Conservation (phyloP, 192 early-diverging fungal species). For the Gonapodya prolifera region DNA sequence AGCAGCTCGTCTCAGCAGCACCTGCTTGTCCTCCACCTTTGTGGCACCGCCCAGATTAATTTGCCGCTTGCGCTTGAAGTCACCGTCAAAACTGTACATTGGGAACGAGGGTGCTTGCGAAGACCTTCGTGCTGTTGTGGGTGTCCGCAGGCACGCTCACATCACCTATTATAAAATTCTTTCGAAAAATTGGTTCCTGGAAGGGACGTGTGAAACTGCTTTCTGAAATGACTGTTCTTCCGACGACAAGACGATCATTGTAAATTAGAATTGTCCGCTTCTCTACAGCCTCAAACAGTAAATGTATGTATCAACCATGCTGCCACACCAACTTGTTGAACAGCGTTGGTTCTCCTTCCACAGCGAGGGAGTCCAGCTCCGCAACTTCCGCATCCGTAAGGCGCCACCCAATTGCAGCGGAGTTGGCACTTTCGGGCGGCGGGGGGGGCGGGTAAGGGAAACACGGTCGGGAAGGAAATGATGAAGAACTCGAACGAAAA, state of each 20-base stretch:
- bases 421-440: constrained; percentile 20
- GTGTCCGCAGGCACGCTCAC: too few species aligned
- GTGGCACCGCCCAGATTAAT: constrained; percentile 72
- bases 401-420: constrained; percentile 24
- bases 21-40: constrained; percentile 51
- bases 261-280: too few species aligned
- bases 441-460: neutral
- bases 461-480: neutral
- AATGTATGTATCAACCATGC: constrained; percentile 35
- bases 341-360: constrained; percentile 15
- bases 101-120: neutral
- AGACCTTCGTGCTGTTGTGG: too few species aligned
- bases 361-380: constrained; percentile 21
- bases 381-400: constrained; percentile 24
- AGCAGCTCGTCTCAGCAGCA: constrained; percentile 54
- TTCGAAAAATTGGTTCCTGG: too few species aligned
- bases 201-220: too few species aligned
- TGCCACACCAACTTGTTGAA: constrained; percentile 20
- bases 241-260: too few species aligned
- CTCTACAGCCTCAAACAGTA: too few species aligned
- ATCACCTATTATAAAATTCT: too few species aligned
- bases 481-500: neutral
- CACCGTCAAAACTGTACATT: constrained; percentile 53
- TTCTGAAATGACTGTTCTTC: too few species aligned
- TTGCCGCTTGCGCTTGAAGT: constrained; percentile 54